Evolutionary conservation across 208 protist species (phyloP).

Genomic region (Trypanosoma caninum): DNA sequence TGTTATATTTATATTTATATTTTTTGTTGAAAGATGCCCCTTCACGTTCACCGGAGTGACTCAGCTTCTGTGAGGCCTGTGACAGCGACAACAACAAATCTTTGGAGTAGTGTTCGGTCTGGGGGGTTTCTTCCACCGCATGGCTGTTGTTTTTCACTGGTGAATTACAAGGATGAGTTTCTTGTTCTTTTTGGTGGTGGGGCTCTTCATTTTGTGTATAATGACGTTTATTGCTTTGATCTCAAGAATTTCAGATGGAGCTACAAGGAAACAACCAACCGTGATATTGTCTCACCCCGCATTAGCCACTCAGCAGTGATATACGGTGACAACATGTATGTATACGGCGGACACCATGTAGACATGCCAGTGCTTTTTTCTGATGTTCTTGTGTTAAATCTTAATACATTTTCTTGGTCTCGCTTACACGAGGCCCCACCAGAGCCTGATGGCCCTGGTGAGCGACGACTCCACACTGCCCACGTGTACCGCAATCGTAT

Average conservation of each 20-base stretch:
- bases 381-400: conserved; percentile 68
- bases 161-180: conserved; percentile 68
- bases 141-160: conserved; percentile 71
- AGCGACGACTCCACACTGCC: conserved; percentile 63
- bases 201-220: conserved; percentile 35
- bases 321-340: conserved; percentile 79
- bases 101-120: conserved; percentile 25
- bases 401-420: conserved; percentile 71
- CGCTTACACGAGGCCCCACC: conserved; percentile 39
- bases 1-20: conserved; percentile 16
- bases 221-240: conserved; percentile 55
- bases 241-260: conserved; percentile 42
- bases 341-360: conserved; percentile 78
- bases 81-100: conserved; percentile 16
- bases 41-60: not conserved
- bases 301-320: conserved; percentile 66
- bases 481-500: conserved; percentile 62
- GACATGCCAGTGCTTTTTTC: conserved; percentile 36
- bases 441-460: conserved; percentile 63
- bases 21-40: conserved; percentile 1
- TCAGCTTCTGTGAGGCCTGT: too few species aligned
- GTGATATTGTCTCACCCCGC: conserved; percentile 41
- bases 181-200: conserved; percentile 80
- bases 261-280: conserved; percentile 35
- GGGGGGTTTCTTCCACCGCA: conserved; percentile 34